These are phyloP conservation scores for Trichosporon sp. DNA, from an alignment of 1,284 basidiomycete genomes.

Conservation along the genomic window DNA sequence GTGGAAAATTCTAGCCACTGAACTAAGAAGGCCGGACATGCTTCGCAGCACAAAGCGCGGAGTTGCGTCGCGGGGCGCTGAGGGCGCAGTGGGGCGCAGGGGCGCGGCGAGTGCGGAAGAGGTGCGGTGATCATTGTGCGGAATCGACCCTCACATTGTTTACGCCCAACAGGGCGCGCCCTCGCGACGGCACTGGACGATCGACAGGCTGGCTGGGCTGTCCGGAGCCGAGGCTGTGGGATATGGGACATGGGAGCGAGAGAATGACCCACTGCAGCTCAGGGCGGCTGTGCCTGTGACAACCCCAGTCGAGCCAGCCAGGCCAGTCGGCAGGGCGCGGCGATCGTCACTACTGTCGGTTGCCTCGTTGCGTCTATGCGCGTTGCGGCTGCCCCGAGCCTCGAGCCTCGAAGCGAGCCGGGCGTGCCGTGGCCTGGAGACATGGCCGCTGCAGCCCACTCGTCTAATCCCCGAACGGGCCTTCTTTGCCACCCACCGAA, in stretches of 20 bases:
- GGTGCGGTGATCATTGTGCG: not conserved
- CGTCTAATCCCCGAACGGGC: too few species aligned
- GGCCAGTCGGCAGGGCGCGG: not conserved
- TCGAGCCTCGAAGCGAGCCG: not conserved
- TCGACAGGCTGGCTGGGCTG: too few species aligned
- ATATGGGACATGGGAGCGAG: not conserved
- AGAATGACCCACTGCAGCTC: not conserved
- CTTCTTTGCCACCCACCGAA: not conserved
- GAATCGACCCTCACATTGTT: not conserved
- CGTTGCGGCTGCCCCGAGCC: not conserved
- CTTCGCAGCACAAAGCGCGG: not conserved
- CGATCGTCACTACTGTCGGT: not conserved
- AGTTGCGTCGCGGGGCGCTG: not conserved
- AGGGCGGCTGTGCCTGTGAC: not conserved
- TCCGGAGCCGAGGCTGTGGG: not conserved
- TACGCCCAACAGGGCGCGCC: not conserved
- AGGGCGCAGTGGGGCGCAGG: too few species aligned
- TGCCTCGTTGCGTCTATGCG: not conserved
- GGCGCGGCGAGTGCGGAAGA: not conserved
- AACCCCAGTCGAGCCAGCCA: too few species aligned
- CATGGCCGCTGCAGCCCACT: too few species aligned
- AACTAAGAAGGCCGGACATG: not conserved
- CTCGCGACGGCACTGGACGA: not conserved
- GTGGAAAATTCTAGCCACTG: constrained; percentile 1
- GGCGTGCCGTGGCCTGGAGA: not conserved